phyloP scores from a whole-genome alignment of 257 asterid species.

The Solanum pennellii region DNA sequence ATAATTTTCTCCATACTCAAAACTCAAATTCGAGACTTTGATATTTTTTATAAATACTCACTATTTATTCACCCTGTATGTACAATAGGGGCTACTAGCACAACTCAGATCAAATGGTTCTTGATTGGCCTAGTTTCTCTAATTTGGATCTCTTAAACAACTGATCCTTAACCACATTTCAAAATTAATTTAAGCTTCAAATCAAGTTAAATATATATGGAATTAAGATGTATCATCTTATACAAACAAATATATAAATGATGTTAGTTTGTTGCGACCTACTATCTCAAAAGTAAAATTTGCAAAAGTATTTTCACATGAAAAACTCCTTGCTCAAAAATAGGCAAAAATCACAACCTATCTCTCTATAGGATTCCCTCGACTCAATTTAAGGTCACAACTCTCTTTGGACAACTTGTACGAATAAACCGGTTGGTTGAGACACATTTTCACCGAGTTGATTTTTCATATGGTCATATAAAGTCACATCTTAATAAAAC shows the following conservation, averaged over 20 bases:
- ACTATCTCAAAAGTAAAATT: too few relatives aligned
- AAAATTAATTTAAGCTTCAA: not conserved
- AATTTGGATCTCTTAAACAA: not conserved
- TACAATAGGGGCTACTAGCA: not conserved
- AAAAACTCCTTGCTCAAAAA: too few relatives aligned
- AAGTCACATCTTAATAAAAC: too few relatives aligned
- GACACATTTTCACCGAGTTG: too few relatives aligned
- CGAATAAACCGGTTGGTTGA: not conserved
- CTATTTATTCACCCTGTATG: not conserved
- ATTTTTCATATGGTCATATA: too few relatives aligned
- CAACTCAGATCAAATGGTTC: not conserved
- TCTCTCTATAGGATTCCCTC: too few relatives aligned
- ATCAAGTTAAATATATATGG: not conserved
- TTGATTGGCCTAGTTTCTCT: not conserved
- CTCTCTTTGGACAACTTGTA: not conserved
- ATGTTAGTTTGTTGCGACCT: too few relatives aligned
- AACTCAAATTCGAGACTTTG: fast-evolving
- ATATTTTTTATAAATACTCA: not conserved
- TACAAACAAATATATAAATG: too few relatives aligned
- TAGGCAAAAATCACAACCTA: too few relatives aligned
- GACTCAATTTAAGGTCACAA: too few relatives aligned
- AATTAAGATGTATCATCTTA: too few relatives aligned
- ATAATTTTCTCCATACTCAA: fast-evolving
- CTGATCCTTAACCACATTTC: not conserved
- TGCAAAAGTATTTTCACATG: not conserved